phyloP scores from a whole-genome alignment of 2,329 filamentous ascomycete genomes.

The Neophaeococcomyces aloes region DNA sequence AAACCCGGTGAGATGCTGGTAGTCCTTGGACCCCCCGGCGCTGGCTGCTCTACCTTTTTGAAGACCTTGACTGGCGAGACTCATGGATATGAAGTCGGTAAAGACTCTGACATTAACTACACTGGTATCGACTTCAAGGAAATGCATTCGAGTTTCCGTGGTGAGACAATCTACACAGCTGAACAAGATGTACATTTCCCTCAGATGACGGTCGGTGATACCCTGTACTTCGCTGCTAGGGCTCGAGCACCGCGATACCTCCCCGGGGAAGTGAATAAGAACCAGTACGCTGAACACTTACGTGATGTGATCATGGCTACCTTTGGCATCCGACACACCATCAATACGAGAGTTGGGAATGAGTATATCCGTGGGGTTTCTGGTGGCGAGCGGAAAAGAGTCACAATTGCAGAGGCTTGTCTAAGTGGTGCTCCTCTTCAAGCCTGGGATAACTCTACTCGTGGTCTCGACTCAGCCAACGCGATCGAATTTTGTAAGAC shows the following conservation, averaged over 20 bases:
- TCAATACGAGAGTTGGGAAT: constrained; percentile 40
- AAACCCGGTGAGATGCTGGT: constrained; percentile 48
- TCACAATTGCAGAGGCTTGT: constrained; percentile 46
- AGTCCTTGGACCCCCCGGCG: constrained; percentile 43
- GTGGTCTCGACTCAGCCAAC: constrained; percentile 46
- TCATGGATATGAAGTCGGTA: constrained; percentile 62
- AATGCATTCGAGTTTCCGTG: constrained; percentile 63
- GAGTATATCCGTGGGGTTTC: constrained; percentile 53
- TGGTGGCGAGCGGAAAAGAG: constrained; percentile 52
- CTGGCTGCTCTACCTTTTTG: constrained; percentile 63
- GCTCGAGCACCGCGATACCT: constrained; percentile 38
- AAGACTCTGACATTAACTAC: constrained; percentile 65
- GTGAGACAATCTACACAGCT: constrained; percentile 78
- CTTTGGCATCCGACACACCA: constrained; percentile 42
- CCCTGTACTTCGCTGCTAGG: constrained; percentile 46
- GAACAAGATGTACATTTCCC: constrained; percentile 78
- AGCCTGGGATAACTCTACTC: constrained; percentile 39
- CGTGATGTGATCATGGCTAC: constrained; percentile 38
- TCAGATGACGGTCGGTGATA: constrained; percentile 56
- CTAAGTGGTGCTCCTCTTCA: constrained; percentile 37
- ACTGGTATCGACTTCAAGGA: constrained; percentile 60
- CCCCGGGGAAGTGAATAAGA: constrained; percentile 30
- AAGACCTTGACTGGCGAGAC: constrained; percentile 75
- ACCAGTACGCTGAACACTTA: constrained; percentile 36
- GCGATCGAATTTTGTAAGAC: constrained; percentile 50